These are phyloP conservation scores for Pseudonitzschia multiseries DNA, from an alignment of 108 stramenopile species.

Conservation along the genomic window DNA sequence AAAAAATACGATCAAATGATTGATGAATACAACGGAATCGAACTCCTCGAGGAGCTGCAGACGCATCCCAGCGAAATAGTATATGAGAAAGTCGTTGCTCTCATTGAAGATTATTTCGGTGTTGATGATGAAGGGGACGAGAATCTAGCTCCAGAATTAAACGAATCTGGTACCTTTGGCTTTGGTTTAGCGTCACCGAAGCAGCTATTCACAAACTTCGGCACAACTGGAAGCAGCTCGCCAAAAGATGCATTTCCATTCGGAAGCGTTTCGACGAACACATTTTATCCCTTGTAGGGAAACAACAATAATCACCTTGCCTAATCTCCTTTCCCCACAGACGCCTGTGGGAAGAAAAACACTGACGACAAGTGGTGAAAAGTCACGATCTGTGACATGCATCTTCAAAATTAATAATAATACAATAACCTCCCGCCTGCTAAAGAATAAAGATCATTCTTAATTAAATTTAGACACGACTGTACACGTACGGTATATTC, in stretches of 20 bases:
- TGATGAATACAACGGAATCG: conserved; percentile 77
- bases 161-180: conserved; percentile 58
- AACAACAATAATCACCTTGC: background rate
- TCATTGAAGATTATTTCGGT: conserved; percentile 85
- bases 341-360: too few relatives aligned
- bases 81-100: conserved; percentile 68
- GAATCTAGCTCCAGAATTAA: conserved; percentile 60
- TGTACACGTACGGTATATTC: too few relatives aligned
- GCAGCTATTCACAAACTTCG: background rate
- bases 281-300: conserved; percentile 10
- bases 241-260: background rate
- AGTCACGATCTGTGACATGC: too few relatives aligned
- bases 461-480: too few relatives aligned
- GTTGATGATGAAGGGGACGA: conserved; percentile 68
- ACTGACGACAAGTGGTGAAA: too few relatives aligned
- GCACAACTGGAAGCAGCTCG: background rate
- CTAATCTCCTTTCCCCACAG: too few relatives aligned
- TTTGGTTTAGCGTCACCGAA: conserved; percentile 28
- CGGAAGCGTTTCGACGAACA: conserved; percentile 7
- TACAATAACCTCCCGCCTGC: too few relatives aligned
- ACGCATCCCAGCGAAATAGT: conserved; percentile 76
- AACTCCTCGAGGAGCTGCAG: conserved; percentile 79
- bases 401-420: too few relatives aligned
- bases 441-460: too few relatives aligned
- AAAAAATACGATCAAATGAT: conserved; percentile 42